Conservation (phyloP, 345 rosid species). For the Gossypium longicalyx region DNA sequence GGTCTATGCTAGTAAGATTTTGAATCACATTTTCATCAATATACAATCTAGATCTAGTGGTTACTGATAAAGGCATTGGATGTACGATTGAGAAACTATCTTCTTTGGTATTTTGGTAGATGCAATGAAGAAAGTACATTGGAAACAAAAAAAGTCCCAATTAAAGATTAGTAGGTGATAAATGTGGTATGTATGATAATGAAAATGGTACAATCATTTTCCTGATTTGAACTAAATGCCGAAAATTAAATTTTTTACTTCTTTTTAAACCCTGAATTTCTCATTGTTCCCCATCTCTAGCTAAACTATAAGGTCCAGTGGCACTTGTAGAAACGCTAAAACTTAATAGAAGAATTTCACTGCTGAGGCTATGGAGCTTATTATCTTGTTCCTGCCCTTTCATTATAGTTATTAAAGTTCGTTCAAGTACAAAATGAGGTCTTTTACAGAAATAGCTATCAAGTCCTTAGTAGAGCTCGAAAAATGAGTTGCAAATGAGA, state of each 20-base stretch:
- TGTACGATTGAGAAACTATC: not conserved
- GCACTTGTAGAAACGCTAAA: too few relatives aligned
- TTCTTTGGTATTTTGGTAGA: not conserved
- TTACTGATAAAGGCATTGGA: not conserved
- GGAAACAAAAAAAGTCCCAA: not conserved
- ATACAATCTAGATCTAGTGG: not conserved
- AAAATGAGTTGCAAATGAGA: constrained; percentile 29
- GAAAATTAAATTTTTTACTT: not conserved
- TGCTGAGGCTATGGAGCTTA: constrained; percentile 76
- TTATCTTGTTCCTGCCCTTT: constrained; percentile 75
- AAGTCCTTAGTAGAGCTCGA: constrained; percentile 30
- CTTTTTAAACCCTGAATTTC: not conserved
- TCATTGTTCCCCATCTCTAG: not conserved
- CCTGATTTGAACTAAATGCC: not conserved
- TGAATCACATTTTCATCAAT: not conserved
- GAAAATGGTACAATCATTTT: not conserved
- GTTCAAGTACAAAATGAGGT: constrained; percentile 33
- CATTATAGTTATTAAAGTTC: constrained; percentile 33
- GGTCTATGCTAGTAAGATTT: not conserved
- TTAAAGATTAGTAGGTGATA: not conserved
- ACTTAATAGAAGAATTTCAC: constrained; percentile 26
- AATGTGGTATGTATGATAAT: not conserved
- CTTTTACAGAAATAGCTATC: constrained; percentile 37
- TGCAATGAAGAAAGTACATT: not conserved
- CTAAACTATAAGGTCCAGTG: too few relatives aligned